A percentile compares a stretch with the other conserved stretches of the same genome.
These are phyloP conservation scores for Agaricales sp. DNA, from an alignment of 1,284 basidiomycete species.

Conservation along the genomic window DNA sequence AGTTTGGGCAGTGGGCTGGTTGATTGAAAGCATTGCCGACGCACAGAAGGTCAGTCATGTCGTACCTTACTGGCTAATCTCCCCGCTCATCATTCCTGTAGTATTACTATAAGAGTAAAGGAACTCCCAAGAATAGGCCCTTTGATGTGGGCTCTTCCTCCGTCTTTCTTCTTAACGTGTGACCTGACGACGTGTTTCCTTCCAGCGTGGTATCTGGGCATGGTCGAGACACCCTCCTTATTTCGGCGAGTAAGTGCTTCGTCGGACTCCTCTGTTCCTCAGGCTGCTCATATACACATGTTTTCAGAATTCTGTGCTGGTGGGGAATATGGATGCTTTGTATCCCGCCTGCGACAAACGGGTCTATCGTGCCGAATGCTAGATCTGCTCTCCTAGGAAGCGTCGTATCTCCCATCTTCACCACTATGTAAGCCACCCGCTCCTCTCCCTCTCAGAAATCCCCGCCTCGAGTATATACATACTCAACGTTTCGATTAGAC, in stretches of 20 bases:
- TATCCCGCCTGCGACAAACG: constrained; percentile 46
- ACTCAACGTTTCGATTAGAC: constrained; percentile 19
- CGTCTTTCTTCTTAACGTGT: background rate
- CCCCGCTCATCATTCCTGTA: constrained; percentile 13
- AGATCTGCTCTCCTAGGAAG: constrained; percentile 48
- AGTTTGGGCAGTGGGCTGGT: constrained; percentile 53
- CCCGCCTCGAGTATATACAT: background rate
- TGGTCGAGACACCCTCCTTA: constrained; percentile 69
- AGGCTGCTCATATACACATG: background rate
- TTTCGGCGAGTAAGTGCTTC: constrained; percentile 54
- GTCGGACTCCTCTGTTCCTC: background rate
- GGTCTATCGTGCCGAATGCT: constrained; percentile 28
- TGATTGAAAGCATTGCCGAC: constrained; percentile 54
- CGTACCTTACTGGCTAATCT: background rate
- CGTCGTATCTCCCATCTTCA: constrained; percentile 56
- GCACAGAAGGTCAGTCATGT: constrained; percentile 43
- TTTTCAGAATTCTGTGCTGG: constrained; percentile 54
- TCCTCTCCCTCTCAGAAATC: background rate
- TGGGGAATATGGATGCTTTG: constrained; percentile 65
- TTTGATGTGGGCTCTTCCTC: constrained; percentile 26
- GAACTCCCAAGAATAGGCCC: constrained; percentile 43
- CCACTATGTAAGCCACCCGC: constrained; percentile 37
- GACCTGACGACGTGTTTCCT: background rate
- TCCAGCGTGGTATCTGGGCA: constrained; percentile 40
- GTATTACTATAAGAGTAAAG: constrained; percentile 45